Evolutionary conservation across 768 basidiomycete species (phyloP), one percentile per base, ranked within the genome.

Genomic region (Pulveroboletus sp.): DNA sequence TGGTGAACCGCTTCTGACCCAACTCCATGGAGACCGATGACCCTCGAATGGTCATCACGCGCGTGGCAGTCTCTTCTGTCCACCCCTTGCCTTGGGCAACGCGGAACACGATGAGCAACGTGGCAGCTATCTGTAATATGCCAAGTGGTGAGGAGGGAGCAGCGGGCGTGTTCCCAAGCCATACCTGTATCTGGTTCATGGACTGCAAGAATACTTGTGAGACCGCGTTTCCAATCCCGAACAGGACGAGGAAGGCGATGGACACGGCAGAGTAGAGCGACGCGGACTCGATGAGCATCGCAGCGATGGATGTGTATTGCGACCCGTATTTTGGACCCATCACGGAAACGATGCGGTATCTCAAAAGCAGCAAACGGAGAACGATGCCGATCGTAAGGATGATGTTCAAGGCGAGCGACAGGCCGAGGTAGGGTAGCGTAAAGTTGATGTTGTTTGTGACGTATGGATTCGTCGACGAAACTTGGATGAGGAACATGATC

Each of bases 251-350:
- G 45, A 73, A 69, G 0, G 69, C 30, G 13, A 73, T 17, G 0
- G 61, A 61, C 13, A 60, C 46, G 4, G 54, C 11, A 5, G 66
- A 57, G 43, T 70, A 71, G 3, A 69, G 32, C 0, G 65, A 54
- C 1, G 68, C 69, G 0, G 68, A 69, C 51, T 73, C 72, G 39
- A 73, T 41, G 27, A 67, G 37, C 56, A 74, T 71, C 5, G 71
- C 59, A 8, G 61, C 60, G 8, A 71, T 48, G 0, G 61, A 65
- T 5, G 66, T 61, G 47, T 73, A 73, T 8, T 60, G 56, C 5
- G 40, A 41, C 5, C 62, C 58, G 32, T 63, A 50, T 33, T 45
- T 46, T 11, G 43, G n/a, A 11, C 69, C 69, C 1, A 73, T 41
- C 1, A 48, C 48, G 0, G 28, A 21, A 2, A 43, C 14, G 4